A percentile compares a stretch with the other conserved stretches of the same genome.
Evolutionary conservation across 176 grass and related monocot genomes (phyloP).

Genomic region (Zizania latifolia): DNA sequence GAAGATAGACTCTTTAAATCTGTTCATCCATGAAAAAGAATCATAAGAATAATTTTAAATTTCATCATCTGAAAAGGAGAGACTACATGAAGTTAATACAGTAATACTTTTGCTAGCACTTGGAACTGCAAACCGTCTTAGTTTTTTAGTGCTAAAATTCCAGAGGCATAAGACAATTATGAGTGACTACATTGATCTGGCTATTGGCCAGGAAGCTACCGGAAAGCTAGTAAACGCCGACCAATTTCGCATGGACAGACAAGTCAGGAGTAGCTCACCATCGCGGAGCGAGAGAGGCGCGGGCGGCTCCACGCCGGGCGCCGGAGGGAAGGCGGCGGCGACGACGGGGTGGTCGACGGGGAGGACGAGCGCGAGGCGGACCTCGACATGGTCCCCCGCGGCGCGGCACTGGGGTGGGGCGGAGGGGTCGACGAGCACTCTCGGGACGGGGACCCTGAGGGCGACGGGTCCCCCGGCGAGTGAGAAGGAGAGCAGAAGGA

Average conservation of each 20-base stretch:
- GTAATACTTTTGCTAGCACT: not conserved
- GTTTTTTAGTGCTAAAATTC: not conserved
- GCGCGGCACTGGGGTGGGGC: constrained; percentile 32
- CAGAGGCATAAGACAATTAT: not conserved
- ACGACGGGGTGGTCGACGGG: constrained; percentile 61
- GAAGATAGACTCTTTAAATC: constrained; percentile 62
- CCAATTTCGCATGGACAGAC: not conserved
- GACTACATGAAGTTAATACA: not conserved
- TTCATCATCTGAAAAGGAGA: constrained; percentile 14
- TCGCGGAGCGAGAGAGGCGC: constrained; percentile 15
- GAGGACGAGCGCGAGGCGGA: constrained; percentile 57
- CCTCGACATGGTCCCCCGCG: constrained; percentile 46
- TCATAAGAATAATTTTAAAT: not conserved
- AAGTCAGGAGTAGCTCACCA: not conserved
- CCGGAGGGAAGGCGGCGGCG: constrained; percentile 26
- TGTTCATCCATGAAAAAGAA: constrained; percentile 23
- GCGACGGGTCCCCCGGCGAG: constrained; percentile 10
- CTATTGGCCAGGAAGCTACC: not conserved
- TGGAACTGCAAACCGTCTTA: not conserved
- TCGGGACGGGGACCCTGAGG: constrained; percentile 52
- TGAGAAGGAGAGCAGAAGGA: constrained; percentile 52
- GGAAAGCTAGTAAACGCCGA: not conserved
- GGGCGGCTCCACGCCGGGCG: not conserved
- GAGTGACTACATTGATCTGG: not conserved
- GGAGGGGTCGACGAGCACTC: constrained; percentile 53